phyloP scores from a whole-genome alignment of 2,329 filamentous ascomycete species.

The Scedosporium apiospermum region DNA sequence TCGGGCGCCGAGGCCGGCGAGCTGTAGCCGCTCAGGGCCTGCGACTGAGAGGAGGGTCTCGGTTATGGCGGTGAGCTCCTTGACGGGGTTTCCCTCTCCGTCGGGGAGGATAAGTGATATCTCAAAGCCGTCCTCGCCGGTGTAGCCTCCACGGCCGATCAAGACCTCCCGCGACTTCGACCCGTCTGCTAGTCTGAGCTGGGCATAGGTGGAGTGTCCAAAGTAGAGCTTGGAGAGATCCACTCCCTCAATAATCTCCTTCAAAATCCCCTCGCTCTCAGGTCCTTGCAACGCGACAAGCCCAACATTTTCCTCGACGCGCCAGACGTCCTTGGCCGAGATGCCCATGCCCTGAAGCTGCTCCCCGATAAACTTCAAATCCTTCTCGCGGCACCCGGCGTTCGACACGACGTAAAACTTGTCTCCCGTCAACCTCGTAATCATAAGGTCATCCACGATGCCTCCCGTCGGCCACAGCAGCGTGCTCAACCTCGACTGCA shows the following conservation, averaged over 20 bases:
- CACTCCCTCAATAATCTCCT: slow-evolving; percentile 23
- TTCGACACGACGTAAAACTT: slow-evolving; percentile 93
- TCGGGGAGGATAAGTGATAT: slow-evolving; percentile 59
- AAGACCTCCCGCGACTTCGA: slow-evolving; percentile 35
- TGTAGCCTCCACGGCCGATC: slow-evolving; percentile 86
- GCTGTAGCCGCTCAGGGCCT: slow-evolving; percentile 52
- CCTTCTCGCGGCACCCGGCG: slow-evolving; percentile 83
- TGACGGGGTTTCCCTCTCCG: slow-evolving; percentile 36
- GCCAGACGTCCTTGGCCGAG: slow-evolving; percentile 52
- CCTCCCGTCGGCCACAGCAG: slow-evolving; percentile 79
- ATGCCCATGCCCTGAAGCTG: slow-evolving; percentile 55
- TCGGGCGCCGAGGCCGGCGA: slow-evolving; percentile 82
- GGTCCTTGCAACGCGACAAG: slow-evolving; percentile 89
- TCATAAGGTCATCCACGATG: slow-evolving; percentile 89
- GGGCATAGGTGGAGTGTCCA: slow-evolving; percentile 60
- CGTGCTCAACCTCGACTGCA: slow-evolving; percentile 74
- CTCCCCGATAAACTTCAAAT: slow-evolving; percentile 63
- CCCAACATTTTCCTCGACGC: slow-evolving; percentile 61
- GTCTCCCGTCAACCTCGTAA: slow-evolving; percentile 67
- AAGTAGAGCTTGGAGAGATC: slow-evolving; percentile 69
- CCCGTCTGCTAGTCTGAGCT: slow-evolving; percentile 51
- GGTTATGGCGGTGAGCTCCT: slow-evolving; percentile 40
- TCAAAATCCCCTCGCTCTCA: slow-evolving; percentile 59
- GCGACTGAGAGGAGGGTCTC: slow-evolving; percentile 59
- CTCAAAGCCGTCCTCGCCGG: slow-evolving; percentile 96